These are phyloP conservation scores for Colletotrichum abscissum DNA, from an alignment of 2,329 filamentous ascomycete species.

Conservation along the genomic window DNA sequence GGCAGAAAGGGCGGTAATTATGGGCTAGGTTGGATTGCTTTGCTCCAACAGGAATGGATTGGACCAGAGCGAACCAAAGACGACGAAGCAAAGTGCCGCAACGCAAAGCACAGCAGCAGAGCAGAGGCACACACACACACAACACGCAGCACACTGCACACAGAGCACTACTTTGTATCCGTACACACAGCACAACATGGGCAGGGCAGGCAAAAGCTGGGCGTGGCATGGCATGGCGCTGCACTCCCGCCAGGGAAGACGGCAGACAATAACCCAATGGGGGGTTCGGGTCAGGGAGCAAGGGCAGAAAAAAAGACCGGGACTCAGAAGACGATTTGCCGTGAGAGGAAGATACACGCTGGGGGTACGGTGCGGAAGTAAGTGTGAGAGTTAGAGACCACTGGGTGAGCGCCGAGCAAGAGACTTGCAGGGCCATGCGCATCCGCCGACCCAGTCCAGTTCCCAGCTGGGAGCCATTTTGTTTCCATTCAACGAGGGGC, in stretches of 20 bases:
- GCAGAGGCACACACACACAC: background rate
- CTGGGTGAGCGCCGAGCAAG: slow-evolving; percentile 14
- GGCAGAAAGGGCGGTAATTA: background rate
- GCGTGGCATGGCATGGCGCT: slow-evolving; percentile 8
- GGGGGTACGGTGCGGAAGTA: background rate
- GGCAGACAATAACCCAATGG: slow-evolving; percentile 4
- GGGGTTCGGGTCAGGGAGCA: slow-evolving; percentile 6
- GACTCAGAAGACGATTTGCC: background rate
- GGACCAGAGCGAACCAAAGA: slow-evolving; percentile 4
- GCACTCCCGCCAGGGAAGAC: slow-evolving; percentile 21
- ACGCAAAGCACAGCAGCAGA: slow-evolving; percentile 4
- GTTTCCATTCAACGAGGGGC: background rate
- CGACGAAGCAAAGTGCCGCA: slow-evolving; percentile 23
- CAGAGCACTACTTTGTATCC: background rate
- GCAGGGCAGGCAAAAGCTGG: slow-evolving; percentile 1
- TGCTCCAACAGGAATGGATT: background rate
- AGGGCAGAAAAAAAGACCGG: slow-evolving; percentile 4
- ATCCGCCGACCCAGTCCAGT: slow-evolving; percentile 3
- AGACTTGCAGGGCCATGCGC: slow-evolving; percentile 16
- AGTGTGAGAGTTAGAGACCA: slow-evolving; percentile 1
- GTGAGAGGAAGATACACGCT: background rate
- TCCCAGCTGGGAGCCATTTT: background rate
- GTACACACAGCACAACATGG: slow-evolving; percentile 8
- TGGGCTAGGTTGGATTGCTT: slow-evolving; percentile 1
- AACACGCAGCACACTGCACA: too few species aligned